These are phyloP conservation scores for Tetracladium maxilliforme DNA, from an alignment of 2,329 filamentous ascomycete genomes.

Conservation along the genomic window DNA sequence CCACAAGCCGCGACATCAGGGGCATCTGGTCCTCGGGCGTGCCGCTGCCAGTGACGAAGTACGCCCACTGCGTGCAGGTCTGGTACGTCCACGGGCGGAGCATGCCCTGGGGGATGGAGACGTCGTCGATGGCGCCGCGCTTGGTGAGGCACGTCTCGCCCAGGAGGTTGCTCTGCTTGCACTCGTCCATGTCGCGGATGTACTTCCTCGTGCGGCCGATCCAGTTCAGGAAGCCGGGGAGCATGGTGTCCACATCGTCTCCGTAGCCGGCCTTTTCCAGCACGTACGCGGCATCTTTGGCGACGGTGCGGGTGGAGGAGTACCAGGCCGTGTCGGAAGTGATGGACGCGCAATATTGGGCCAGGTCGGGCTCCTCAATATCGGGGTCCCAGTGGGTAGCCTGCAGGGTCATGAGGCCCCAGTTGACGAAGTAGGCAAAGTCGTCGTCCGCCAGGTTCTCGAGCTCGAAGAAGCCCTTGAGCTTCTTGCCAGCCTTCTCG, in stretches of 20 bases:
- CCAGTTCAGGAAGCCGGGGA: conserved; percentile 38
- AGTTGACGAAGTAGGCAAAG: conserved; percentile 30
- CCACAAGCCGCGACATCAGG: conserved; percentile 56
- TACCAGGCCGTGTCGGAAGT: conserved; percentile 27
- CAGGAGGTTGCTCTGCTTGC: conserved; percentile 23
- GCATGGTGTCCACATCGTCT: conserved; percentile 20
- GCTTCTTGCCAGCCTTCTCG: conserved; percentile 24
- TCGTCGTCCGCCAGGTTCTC: conserved; percentile 27
- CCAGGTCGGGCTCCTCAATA: conserved; percentile 29
- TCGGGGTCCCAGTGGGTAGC: conserved; percentile 43
- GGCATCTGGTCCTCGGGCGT: conserved; percentile 50
- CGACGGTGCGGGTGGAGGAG: conserved; percentile 18
- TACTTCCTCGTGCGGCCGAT: conserved; percentile 43
- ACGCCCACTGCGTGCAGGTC: conserved; percentile 56
- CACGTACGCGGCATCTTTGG: conserved; percentile 24
- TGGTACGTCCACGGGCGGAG: conserved; percentile 42
- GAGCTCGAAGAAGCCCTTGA: conserved; percentile 39
- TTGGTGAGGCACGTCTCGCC: conserved; percentile 35
- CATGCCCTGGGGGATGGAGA: conserved; percentile 20
- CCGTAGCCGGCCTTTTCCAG: conserved; percentile 30
- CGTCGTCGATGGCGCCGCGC: conserved; percentile 28
- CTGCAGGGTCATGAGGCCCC: conserved; percentile 35
- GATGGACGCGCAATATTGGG: conserved; percentile 39
- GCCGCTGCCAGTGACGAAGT: conserved; percentile 57
- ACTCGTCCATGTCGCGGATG: conserved; percentile 23